Percentiles rank a stretch among this genome's conserved stretches.
These are phyloP conservation scores for Scortechinia acanthostroma DNA, from an alignment of 2,329 filamentous ascomycete species.

Conservation along the genomic window DNA sequence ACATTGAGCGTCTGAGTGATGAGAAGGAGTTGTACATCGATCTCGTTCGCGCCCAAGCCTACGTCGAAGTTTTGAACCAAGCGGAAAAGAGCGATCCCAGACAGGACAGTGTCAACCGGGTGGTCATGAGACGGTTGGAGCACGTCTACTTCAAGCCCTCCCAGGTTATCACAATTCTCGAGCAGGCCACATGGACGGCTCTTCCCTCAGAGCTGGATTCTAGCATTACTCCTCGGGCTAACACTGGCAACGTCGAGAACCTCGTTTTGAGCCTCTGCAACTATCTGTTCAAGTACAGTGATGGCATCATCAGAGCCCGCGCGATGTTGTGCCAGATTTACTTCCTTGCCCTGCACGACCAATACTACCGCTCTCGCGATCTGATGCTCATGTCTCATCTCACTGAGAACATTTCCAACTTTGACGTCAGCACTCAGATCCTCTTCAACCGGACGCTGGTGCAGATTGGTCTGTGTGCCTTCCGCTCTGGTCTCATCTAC, in stretches of 20 bases:
- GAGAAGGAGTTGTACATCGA: slow-evolving; percentile 86
- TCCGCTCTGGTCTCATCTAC: slow-evolving; percentile 92
- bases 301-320: slow-evolving; percentile 89
- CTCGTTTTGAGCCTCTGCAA: slow-evolving; percentile 85
- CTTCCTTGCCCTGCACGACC: slow-evolving; percentile 92
- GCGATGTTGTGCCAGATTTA: slow-evolving; percentile 99
- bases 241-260: slow-evolving; percentile 60
- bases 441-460: slow-evolving; percentile 97
- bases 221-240: slow-evolving; percentile 67
- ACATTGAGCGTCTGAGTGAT: slow-evolving; percentile 89
- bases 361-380: slow-evolving; percentile 95
- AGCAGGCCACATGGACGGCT: slow-evolving; percentile 87
- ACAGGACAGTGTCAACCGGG: slow-evolving; percentile 84
- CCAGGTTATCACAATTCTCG: slow-evolving; percentile 85
- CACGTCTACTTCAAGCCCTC: slow-evolving; percentile 99
- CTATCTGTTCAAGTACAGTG: slow-evolving; percentile 89
- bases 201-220: slow-evolving; percentile 69
- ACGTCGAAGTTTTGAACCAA: slow-evolving; percentile 75
- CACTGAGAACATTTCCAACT: slow-evolving; percentile 92
- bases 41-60: slow-evolving; percentile 80
- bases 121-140: slow-evolving; percentile 88
- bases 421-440: slow-evolving; percentile 94
- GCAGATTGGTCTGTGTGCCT: slow-evolving; percentile 94
- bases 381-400: slow-evolving; percentile 99
- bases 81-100: slow-evolving; percentile 64